These are phyloP conservation scores for Lyophyllum atratum DNA, from an alignment of 768 basidiomycete species.

Conservation along the genomic window DNA sequence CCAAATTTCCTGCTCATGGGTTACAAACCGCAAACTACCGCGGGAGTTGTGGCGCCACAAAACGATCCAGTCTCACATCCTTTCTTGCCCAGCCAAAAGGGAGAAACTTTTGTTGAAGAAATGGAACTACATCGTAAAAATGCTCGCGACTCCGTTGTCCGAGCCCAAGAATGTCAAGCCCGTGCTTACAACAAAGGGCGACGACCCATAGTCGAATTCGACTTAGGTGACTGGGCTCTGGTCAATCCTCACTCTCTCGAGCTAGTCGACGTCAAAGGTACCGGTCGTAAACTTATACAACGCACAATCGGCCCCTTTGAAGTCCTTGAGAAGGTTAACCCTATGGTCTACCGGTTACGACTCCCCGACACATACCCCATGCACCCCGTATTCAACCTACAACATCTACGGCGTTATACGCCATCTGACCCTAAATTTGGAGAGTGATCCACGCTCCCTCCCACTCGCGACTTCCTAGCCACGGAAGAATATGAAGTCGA, in stretches of 20 bases:
- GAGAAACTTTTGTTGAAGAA: background rate
- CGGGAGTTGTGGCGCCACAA: background rate
- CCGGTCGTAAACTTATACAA: conserved; percentile 25
- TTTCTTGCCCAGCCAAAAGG: background rate
- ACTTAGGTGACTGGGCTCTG: conserved; percentile 2
- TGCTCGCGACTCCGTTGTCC: background rate
- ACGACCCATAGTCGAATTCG: conserved; percentile 8
- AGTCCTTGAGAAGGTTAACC: conserved; percentile 23
- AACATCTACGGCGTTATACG: background rate
- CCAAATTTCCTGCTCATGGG: conserved; percentile 32
- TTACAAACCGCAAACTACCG: conserved; percentile 18
- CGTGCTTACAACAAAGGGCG: background rate
- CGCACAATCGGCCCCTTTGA: conserved; percentile 26
- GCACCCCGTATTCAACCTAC: conserved; percentile 20
- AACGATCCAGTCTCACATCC: background rate
- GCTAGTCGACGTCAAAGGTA: conserved; percentile 19
- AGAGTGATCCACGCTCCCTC: background rate
- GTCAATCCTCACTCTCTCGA: conserved; percentile 29
- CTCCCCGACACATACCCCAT: conserved; percentile 26
- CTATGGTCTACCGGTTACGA: conserved; percentile 21
- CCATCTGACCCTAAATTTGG: background rate
- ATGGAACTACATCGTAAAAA: background rate
- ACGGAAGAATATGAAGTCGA: background rate
- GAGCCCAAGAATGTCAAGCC: background rate
- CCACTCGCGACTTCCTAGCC: background rate